Evolutionary conservation across 257 asterid genomes (phyloP).

Genomic region (Cynanchum wilfordii): DNA sequence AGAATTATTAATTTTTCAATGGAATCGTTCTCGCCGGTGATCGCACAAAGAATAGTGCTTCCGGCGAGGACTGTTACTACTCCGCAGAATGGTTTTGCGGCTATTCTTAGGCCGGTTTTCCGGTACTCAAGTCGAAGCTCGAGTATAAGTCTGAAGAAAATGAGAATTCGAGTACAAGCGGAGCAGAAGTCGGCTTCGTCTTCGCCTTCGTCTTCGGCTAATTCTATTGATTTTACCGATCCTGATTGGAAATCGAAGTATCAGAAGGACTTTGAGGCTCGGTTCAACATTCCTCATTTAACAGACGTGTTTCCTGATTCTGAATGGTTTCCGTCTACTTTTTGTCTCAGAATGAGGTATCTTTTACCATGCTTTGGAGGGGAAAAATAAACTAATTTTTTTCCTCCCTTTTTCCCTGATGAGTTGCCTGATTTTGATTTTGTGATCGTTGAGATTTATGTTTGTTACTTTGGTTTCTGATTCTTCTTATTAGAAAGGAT

Average conservation of each 20-base stretch:
- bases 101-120: slow-evolving; percentile 1
- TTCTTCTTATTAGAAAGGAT: background rate
- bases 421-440: slow-evolving; percentile 1
- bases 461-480: background rate
- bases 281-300: slow-evolving; percentile 68
- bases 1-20: slow-evolving; percentile 17
- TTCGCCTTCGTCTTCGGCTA: slow-evolving; percentile 10
- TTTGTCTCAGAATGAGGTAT: slow-evolving; percentile 79
- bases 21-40: slow-evolving; percentile 59
- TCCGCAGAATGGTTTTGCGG: slow-evolving; percentile 19
- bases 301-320: slow-evolving; percentile 53
- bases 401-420: background rate
- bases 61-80: slow-evolving; percentile 14
- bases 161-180: slow-evolving; percentile 28
- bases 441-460: background rate
- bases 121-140: slow-evolving; percentile 6
- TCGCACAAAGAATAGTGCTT: slow-evolving; percentile 31
- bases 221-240: slow-evolving; percentile 53
- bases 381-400: background rate
- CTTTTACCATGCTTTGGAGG: background rate
- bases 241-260: slow-evolving; percentile 73
- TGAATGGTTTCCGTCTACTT: slow-evolving; percentile 71
- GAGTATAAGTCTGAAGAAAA: slow-evolving; percentile 14
- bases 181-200: slow-evolving; percentile 21
- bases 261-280: slow-evolving; percentile 59